Evolutionary conservation across 441 rosid genomes (phyloP).

Genomic region (Erysimum cheiri): DNA sequence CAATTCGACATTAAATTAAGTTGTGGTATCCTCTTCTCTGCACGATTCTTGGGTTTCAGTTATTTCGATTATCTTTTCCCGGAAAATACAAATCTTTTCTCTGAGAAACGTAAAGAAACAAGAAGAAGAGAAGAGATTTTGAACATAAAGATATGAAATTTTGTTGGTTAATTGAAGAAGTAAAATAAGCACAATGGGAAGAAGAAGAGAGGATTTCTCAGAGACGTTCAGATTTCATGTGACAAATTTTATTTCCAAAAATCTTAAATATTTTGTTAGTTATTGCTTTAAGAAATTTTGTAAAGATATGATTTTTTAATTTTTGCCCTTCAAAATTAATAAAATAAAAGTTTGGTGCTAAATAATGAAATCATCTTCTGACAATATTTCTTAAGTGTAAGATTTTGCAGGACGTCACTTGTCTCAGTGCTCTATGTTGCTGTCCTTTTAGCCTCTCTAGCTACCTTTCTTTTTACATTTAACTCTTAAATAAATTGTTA

Average conservation of each 20-base stretch:
- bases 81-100: conserved; percentile 2
- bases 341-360: conserved; percentile 14
- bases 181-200: conserved; percentile 10
- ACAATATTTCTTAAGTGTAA: conserved; percentile 12
- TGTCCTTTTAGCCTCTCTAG: background rate
- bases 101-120: conserved; percentile 1
- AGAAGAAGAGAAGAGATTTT: conserved; percentile 7
- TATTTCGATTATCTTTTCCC: conserved; percentile 4
- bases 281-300: conserved; percentile 7
- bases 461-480: background rate
- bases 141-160: background rate
- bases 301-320: no score
- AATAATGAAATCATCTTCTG: conserved; percentile 2
- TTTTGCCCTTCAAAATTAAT: no score
- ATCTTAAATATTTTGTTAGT: background rate
- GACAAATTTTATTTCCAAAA: conserved; percentile 23
- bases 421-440: conserved; percentile 14
- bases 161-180: background rate
- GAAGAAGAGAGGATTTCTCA: conserved; percentile 21
- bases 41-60: conserved; percentile 31
- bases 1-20: conserved; percentile 9
- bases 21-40: conserved; percentile 32
- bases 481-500: no score
- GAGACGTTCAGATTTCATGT: conserved; percentile 43
- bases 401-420: conserved; percentile 34